Percentiles rank a stretch among this genome's conserved stretches.
phyloP scores from a whole-genome alignment of 805 yeast species.

The Starmera pachycereana region DNA sequence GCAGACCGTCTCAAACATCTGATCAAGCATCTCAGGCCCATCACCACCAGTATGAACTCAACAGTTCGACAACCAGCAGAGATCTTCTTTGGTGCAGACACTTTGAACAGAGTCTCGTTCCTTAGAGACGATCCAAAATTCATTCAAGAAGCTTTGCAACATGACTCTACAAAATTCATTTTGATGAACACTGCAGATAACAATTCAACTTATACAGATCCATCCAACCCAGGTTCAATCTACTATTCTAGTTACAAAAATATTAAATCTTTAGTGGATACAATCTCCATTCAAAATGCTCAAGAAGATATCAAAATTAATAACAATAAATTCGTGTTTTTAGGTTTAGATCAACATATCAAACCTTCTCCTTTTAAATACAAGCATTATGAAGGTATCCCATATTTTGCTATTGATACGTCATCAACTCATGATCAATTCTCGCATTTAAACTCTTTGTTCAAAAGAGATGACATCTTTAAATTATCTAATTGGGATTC shows the following conservation, averaged over 20 bases:
- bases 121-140: conserved; percentile 42
- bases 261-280: conserved; percentile 5
- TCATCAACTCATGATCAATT: background rate
- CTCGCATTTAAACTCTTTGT: background rate
- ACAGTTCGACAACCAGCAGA: conserved; percentile 1
- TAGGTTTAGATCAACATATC: conserved; percentile 38
- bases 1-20: conserved; percentile 1
- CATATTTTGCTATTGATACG: conserved; percentile 56
- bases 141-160: conserved; percentile 28
- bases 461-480: conserved; percentile 8
- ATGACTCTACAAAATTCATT: conserved; percentile 32
- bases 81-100: conserved; percentile 37
- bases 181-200: conserved; percentile 22
- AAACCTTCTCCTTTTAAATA: conserved; percentile 27
- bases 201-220: background rate
- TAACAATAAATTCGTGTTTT: conserved; percentile 31
- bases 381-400: conserved; percentile 45
- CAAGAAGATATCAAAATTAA: conserved; percentile 14
- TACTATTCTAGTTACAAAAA: conserved; percentile 11
- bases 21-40: conserved; percentile 13
- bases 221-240: background rate
- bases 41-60: conserved; percentile 3
- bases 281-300: conserved; percentile 7
- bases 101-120: conserved; percentile 48
- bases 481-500: conserved; percentile 34